A percentile compares a stretch with the other conserved stretches of the same genome.
These are phyloP conservation scores for Leptographium procerum DNA, from an alignment of 2,329 filamentous ascomycete genomes.

Conservation along the genomic window DNA sequence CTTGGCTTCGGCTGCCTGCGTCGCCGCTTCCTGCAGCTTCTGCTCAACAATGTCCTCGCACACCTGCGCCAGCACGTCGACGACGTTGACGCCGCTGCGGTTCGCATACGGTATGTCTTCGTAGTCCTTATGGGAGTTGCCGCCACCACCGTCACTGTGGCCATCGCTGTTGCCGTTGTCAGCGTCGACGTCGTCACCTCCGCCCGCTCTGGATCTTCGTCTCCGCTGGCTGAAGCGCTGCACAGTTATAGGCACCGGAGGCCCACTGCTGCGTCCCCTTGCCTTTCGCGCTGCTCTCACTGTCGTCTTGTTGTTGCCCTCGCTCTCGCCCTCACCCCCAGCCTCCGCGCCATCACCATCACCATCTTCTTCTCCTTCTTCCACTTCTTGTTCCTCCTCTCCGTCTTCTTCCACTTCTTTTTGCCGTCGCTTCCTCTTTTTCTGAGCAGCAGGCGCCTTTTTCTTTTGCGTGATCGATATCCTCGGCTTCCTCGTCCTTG, in stretches of 20 bases:
- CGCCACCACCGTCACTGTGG: constrained; percentile 23
- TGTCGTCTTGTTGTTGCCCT: not conserved
- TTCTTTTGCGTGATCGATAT: not conserved
- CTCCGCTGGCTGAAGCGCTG: constrained; percentile 43
- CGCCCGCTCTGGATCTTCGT: not conserved
- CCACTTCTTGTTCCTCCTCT: no score
- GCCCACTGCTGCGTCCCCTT: not conserved
- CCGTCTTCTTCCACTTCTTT: not conserved
- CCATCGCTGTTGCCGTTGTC: constrained; percentile 34
- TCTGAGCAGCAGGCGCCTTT: not conserved
- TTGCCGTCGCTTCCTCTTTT: not conserved
- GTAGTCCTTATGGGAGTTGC: constrained; percentile 24
- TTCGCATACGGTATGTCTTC: constrained; percentile 42
- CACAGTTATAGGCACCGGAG: constrained; percentile 42
- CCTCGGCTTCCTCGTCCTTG: not conserved
- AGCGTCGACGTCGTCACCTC: constrained; percentile 37
- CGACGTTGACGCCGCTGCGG: constrained; percentile 44
- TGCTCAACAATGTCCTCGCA: constrained; percentile 49
- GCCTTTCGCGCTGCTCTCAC: no score
- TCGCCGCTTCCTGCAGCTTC: constrained; percentile 33
- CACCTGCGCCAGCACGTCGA: constrained; percentile 51
- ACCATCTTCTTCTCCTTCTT: constrained; percentile 4
- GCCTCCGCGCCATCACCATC: not conserved
- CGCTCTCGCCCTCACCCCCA: constrained; percentile 11
- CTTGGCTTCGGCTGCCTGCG: constrained; percentile 26